Evolutionary conservation across 73 alveolate genomes (phyloP).

Genomic region (Paramecium sexaurelia): DNA sequence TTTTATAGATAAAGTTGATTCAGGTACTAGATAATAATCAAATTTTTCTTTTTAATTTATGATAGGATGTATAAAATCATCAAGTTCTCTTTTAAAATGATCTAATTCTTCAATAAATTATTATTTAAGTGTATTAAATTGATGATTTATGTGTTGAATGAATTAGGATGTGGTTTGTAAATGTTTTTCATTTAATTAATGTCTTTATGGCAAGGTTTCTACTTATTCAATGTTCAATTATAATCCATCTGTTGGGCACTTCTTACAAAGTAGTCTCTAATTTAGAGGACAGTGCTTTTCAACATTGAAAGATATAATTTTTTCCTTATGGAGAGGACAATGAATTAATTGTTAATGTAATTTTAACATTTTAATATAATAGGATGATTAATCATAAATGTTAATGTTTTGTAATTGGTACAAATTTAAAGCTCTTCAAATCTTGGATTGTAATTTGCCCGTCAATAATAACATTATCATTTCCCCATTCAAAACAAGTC

Average conservation of each 20-base stretch:
- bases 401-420: slow-evolving; percentile 34
- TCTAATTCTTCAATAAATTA: not conserved
- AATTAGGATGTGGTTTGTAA: not conserved
- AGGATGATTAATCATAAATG: not conserved
- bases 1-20: not conserved
- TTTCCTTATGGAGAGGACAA: not conserved
- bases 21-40: not conserved
- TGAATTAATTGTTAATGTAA: not conserved
- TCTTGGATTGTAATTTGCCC: not conserved
- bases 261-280: not conserved
- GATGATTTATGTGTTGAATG: not conserved
- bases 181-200: not conserved
- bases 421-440: slow-evolving; percentile 18
- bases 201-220: not conserved
- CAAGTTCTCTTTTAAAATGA: not conserved
- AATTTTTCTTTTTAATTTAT: not conserved
- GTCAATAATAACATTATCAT: not conserved
- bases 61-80: not conserved
- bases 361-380: not conserved
- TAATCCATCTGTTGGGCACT: not conserved
- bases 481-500: slow-evolving; percentile 38
- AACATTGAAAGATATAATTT: not conserved
- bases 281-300: not conserved
- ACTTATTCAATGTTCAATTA: not conserved
- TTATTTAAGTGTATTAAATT: not conserved